Conservation (phyloP, 805 yeast genomes). For the Candida hungchunana region DNA sequence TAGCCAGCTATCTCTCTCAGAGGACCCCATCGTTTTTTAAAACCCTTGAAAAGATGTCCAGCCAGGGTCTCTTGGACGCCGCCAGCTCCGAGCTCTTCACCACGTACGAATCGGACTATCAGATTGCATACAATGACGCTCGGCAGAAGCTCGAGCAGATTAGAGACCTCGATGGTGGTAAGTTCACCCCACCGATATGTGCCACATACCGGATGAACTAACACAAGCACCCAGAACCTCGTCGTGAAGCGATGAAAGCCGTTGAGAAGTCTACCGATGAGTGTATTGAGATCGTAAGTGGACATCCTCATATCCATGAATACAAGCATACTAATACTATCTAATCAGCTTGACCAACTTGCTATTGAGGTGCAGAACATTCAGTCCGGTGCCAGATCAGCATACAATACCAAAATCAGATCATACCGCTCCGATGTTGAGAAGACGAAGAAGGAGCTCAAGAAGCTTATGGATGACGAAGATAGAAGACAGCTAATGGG, state of each 20-base stretch:
- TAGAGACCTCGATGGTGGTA: slow-evolving; percentile 42
- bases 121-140: slow-evolving; percentile 66
- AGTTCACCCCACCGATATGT: slow-evolving; percentile 15
- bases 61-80: slow-evolving; percentile 22
- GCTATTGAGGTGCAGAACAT: slow-evolving; percentile 79
- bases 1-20: no score
- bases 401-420: slow-evolving; percentile 71
- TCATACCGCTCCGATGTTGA: slow-evolving; percentile 62
- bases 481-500: slow-evolving; percentile 77
- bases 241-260: slow-evolving; percentile 52
- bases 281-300: slow-evolving; percentile 56
- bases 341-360: slow-evolving; percentile 68
- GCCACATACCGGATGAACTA: slow-evolving; percentile 9
- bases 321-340: neutral
- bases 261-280: slow-evolving; percentile 74
- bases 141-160: slow-evolving; percentile 58
- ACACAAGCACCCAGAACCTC: slow-evolving; percentile 33
- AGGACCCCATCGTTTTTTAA: neutral
- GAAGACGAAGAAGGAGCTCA: slow-evolving; percentile 50
- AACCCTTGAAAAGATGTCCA: slow-evolving; percentile 18
- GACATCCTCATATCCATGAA: neutral
- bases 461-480: slow-evolving; percentile 58
- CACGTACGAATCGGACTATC: slow-evolving; percentile 39
- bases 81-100: slow-evolving; percentile 24
- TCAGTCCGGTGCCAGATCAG: slow-evolving; percentile 67